phyloP scores from a whole-genome alignment of 1,139 yeast species.

The Arxiozyma slooffiae region DNA sequence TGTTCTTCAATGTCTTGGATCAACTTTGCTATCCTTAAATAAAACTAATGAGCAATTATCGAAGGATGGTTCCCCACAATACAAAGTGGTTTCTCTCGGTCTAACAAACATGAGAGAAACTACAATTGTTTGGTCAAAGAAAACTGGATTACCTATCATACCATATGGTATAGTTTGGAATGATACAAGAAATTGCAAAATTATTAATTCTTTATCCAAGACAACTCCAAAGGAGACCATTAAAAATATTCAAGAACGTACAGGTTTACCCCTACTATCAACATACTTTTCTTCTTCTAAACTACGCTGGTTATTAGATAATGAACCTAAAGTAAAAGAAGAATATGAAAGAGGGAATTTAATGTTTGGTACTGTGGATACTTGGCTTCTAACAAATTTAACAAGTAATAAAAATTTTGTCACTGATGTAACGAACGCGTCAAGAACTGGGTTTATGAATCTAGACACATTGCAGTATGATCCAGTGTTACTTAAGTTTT shows the following conservation, averaged over 20 bases:
- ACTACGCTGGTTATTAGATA: constrained; percentile 81
- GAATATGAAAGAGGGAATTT: constrained; percentile 68
- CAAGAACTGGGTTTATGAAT: constrained; percentile 86
- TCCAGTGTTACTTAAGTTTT: constrained; percentile 61
- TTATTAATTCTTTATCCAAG: constrained; percentile 57
- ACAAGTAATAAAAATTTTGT: constrained; percentile 64
- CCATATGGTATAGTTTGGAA: constrained; percentile 91
- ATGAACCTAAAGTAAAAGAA: constrained; percentile 56
- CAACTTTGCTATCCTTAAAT: constrained; percentile 50
- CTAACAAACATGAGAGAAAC: constrained; percentile 96
- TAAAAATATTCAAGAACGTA: constrained; percentile 48
- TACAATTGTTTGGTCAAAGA: constrained; percentile 78
- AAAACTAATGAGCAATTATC: constrained; percentile 43
- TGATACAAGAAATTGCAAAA: constrained; percentile 74
- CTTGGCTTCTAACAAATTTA: constrained; percentile 84
- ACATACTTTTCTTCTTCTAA: constrained; percentile 90
- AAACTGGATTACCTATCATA: constrained; percentile 72
- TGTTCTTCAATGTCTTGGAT: constrained; percentile 67
- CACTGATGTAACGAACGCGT: constrained; percentile 86
- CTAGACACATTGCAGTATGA: constrained; percentile 70
- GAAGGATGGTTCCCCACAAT: constrained; percentile 41
- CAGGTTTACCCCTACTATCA: constrained; percentile 73
- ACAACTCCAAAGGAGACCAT: constrained; percentile 50
- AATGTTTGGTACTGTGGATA: constrained; percentile 90
- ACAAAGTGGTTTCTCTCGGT: constrained; percentile 58